Evolutionary conservation across 805 yeast genomes (phyloP), one percentile per base, ranked within the genome.

Genomic region (Myxozyma udenii): DNA sequence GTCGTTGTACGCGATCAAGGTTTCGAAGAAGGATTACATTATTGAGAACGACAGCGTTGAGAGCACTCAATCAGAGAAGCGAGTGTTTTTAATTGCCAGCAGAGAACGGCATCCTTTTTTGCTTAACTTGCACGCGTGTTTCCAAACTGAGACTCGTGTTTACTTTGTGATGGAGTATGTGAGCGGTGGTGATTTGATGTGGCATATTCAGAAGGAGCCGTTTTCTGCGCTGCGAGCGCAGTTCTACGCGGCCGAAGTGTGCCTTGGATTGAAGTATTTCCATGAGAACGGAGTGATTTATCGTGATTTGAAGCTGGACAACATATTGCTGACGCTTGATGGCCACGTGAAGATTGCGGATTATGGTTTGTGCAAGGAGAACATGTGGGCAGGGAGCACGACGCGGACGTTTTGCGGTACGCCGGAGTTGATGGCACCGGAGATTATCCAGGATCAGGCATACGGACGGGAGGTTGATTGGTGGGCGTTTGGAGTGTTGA

Each of bases 351-450:
- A 93, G 72, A 82, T 93, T 62, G 98, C 95, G 26, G 99, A 93
- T 71, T 93, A 91, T 66, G 99, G 99, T 46, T 77, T 93, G 61
- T 93, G 99, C 77, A 93, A 93, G 69, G 98, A 89, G 62, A 85
- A 78, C 44, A 87, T 87, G 95, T 83, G 88, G 83, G 75, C 73
- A 66, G 89, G 88, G 11, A 81, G 78, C 61, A 87, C 90, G 18
- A 93, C 97, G 0, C 83, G 87, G 3, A 93, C 98, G 0, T 93
- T 91, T 74, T 93, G 98, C 74, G 98, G 99, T 62, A 93, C 99
- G 2, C 99, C 99, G 0, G 98, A 93, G 69, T 87, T 93, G 62
- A 93, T 93, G 96, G 99, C 98, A 1, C 99, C 99, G 0, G 99
- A 93, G 70, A 91, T 93, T 61, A 75, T 93, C 65, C 83, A 87